These are phyloP conservation scores for Lentinula novae-zelandiae DNA, from an alignment of 1,284 basidiomycete species.

Conservation along the genomic window DNA sequence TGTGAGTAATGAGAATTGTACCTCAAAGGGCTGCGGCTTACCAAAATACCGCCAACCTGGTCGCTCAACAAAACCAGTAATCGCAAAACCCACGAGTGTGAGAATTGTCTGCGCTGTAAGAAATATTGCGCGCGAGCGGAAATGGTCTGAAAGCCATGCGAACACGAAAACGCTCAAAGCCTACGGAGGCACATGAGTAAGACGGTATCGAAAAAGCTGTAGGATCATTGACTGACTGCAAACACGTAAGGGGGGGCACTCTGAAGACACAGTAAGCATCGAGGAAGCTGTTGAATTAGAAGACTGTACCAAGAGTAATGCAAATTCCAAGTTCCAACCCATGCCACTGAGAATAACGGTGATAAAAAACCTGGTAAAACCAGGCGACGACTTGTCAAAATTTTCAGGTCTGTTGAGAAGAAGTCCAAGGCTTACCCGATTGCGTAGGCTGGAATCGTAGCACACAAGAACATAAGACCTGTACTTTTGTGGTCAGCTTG, in stretches of 20 bases:
- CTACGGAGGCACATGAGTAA: conserved; percentile 19
- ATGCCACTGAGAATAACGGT: conserved; percentile 41
- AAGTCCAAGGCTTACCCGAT: conserved; percentile 29
- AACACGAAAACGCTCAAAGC: conserved; percentile 36
- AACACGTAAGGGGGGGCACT: conserved; percentile 44
- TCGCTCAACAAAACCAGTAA: conserved; percentile 34
- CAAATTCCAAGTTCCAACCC: conserved; percentile 39
- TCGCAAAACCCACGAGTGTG: conserved; percentile 34
- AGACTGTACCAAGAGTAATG: conserved; percentile 34
- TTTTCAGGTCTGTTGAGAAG: background rate
- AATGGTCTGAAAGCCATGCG: conserved; percentile 42
- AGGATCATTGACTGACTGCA: conserved; percentile 28
- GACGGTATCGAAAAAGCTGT: background rate
- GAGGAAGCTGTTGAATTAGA: conserved; percentile 5
- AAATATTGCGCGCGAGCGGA: conserved; percentile 34
- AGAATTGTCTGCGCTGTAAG: conserved; percentile 37
- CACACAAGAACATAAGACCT: conserved; percentile 42
- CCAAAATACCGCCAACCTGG: conserved; percentile 38
- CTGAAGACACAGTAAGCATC: conserved; percentile 21
- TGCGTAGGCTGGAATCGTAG: conserved; percentile 39
- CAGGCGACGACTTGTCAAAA: background rate
- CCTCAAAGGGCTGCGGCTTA: conserved; percentile 17
- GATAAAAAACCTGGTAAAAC: conserved; percentile 33
- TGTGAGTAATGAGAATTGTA: background rate
- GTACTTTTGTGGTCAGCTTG: conserved; percentile 4